phyloP scores from a whole-genome alignment of 1,284 basidiomycete genomes.

The Hymenochaete sp. region DNA sequence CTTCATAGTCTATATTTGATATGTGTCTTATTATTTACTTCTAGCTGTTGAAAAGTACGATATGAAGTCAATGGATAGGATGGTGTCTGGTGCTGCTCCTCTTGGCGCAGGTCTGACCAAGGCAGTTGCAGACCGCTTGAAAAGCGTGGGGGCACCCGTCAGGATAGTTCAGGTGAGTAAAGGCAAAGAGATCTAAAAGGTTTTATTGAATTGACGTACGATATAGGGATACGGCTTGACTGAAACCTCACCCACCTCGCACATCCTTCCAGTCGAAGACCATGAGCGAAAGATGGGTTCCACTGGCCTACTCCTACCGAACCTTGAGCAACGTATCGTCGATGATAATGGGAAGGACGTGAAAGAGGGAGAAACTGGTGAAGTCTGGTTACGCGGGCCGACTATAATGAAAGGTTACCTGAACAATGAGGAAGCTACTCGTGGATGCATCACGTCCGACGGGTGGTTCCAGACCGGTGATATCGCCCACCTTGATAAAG shows the following conservation, averaged over 20 bases:
- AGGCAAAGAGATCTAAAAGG: neutral
- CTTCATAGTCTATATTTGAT: neutral
- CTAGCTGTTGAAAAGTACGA: slow-evolving; percentile 64
- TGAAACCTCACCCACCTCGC: slow-evolving; percentile 63
- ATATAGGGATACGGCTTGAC: slow-evolving; percentile 66
- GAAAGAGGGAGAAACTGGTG: slow-evolving; percentile 55
- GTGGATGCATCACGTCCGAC: slow-evolving; percentile 56
- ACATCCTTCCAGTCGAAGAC: slow-evolving; percentile 36
- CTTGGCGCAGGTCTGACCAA: slow-evolving; percentile 55
- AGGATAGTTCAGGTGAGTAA: slow-evolving; percentile 38
- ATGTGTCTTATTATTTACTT: slow-evolving; percentile 20
- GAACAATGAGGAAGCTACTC: slow-evolving; percentile 60
- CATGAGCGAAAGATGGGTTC: slow-evolving; percentile 45
- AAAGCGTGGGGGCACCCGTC: slow-evolving; percentile 28
- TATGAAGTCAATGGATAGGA: slow-evolving; percentile 47
- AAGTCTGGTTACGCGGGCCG: slow-evolving; percentile 75
- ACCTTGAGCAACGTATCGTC: slow-evolving; percentile 71
- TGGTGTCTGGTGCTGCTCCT: slow-evolving; percentile 80
- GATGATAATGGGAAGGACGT: slow-evolving; percentile 41
- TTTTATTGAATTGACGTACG: slow-evolving; percentile 4
- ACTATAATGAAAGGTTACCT: slow-evolving; percentile 78
- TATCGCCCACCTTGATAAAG: slow-evolving; percentile 50
- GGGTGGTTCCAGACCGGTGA: slow-evolving; percentile 86
- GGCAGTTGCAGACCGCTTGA: slow-evolving; percentile 36
- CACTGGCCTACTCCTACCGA: slow-evolving; percentile 68